These are phyloP conservation scores for Lavandula angustifolia DNA, from an alignment of 257 asterid genomes.

Conservation along the genomic window DNA sequence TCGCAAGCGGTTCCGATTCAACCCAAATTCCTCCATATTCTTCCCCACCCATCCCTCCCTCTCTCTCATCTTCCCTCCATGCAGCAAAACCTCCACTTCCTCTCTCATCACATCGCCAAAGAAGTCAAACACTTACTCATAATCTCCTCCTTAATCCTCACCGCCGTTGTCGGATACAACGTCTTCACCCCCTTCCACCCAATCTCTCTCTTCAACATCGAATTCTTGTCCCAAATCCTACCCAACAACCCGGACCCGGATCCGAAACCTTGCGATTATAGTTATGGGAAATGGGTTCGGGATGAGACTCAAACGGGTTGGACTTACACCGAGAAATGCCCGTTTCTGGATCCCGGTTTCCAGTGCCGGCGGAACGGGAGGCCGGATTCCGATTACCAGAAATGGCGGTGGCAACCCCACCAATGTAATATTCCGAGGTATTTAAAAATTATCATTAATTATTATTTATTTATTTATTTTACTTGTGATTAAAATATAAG, in stretches of 20 bases:
- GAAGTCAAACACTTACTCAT: conserved; percentile 37
- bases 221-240: conserved; percentile 41
- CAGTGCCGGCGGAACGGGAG: conserved; percentile 73
- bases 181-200: conserved; percentile 40
- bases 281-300: conserved; percentile 71
- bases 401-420: conserved; percentile 89
- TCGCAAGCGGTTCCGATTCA: conserved; percentile 5
- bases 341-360: conserved; percentile 86
- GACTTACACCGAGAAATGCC: conserved; percentile 69
- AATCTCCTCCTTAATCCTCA: conserved; percentile 41
- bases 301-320: conserved; percentile 50
- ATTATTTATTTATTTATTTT: too few species aligned
- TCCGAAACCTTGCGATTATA: conserved; percentile 50
- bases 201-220: conserved; percentile 35
- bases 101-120: conserved; percentile 40
- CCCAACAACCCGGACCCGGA: conserved; percentile 12
- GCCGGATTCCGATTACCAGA: conserved; percentile 51
- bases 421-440: conserved; percentile 75
- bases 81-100: conserved; percentile 43
- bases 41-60: conserved; percentile 19
- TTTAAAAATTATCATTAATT: not conserved
- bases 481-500: not conserved
- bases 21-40: conserved; percentile 6
- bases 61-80: conserved; percentile 44
- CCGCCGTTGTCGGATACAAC: conserved; percentile 36